Base-by-base conservation (phyloP, 164 flowering plant species). In the Liquidambar formosana region DNA sequence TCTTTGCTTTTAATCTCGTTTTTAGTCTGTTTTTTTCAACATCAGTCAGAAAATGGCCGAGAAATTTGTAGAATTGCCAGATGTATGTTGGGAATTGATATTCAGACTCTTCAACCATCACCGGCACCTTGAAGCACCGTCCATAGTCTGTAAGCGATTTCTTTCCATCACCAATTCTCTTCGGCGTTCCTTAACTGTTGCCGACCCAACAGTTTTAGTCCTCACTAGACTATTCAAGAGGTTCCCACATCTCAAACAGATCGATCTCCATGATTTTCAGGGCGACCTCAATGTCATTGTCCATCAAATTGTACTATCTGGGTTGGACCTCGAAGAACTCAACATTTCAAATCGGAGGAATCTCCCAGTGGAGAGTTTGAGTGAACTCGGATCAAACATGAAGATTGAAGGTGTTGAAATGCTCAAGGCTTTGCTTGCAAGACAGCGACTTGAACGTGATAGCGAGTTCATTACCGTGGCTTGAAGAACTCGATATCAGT, bases 401-500 rank as follows among this genome's bases (percentile, higher is more conserved):
- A 58, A 51, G 79, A 46, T 56, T 89, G 68, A 83, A 27, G 77
- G 62, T 64, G 38, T 71, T 87, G 72, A 76, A 72, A 28, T 82
- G 86, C 61, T 57, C 82, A 6, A 69, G 58, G 5, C 23, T 82
- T 0, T 2, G 54, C 0, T 66, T 89, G 47, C 51, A 27, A 5
- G 82, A 82, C 27, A 8, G 21, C 5, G 84, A 83, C 75, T 61
- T 86, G 78, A 38, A 63, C 4, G 72, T 23, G 61, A 80, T 86
- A 1, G 78, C 82, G 9, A 41, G 66, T 19, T 75, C 73, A 2
- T 73, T 86, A 16, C 84, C 86, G 6, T 44, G 16, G 63, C 77
- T 89, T 64, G 86, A 83, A 67, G 86, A 78, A 25, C 74, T 89
- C 14, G 88, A 89, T 61, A 77, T 89, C 22, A 80, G 88, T 64